phyloP scores from a whole-genome alignment of 2,329 filamentous ascomycete genomes.

The Atkinsonella hypoxylon region DNA sequence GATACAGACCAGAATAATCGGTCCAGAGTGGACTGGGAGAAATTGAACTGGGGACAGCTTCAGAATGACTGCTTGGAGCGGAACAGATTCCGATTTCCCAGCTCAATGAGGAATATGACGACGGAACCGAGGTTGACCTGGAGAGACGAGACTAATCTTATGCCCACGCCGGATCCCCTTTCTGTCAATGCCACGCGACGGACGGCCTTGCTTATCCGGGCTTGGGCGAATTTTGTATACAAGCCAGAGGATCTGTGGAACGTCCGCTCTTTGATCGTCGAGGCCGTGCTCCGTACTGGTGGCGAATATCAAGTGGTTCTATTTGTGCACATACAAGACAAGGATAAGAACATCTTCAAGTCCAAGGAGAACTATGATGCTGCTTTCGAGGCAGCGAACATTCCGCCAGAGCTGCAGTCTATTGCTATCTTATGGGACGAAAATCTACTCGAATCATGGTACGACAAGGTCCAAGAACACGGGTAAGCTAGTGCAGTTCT shows the following conservation, averaged over 20 bases:
- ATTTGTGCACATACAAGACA: constrained; percentile 49
- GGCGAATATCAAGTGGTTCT: constrained; percentile 52
- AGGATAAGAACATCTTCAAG: constrained; percentile 41
- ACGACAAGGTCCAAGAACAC: constrained; percentile 46
- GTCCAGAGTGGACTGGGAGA: constrained; percentile 18
- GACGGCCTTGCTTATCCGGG: constrained; percentile 14
- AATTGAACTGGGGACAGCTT: constrained; percentile 2
- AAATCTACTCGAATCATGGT: constrained; percentile 53
- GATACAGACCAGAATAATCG: constrained; percentile 14
- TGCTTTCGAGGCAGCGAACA: constrained; percentile 35
- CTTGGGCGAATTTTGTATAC: constrained; percentile 39
- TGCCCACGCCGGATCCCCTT: not conserved
- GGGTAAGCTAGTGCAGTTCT: constrained; percentile 10
- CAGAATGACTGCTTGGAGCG: not conserved
- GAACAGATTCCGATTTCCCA: not conserved
- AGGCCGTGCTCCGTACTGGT: constrained; percentile 46
- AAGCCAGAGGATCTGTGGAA: constrained; percentile 48
- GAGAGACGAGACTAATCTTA: not conserved
- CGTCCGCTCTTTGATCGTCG: constrained; percentile 51
- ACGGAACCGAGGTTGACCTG: not conserved
- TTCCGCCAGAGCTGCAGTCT: constrained; percentile 54
- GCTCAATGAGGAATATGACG: not conserved
- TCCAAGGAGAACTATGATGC: constrained; percentile 38
- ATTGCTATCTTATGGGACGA: constrained; percentile 62
- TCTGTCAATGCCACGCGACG: constrained; percentile 13